Evolutionary conservation across 1,284 basidiomycete genomes (phyloP), one percentile per base, ranked within the genome.

Genomic region (Cutaneotrichosporon daszewskae): DNA sequence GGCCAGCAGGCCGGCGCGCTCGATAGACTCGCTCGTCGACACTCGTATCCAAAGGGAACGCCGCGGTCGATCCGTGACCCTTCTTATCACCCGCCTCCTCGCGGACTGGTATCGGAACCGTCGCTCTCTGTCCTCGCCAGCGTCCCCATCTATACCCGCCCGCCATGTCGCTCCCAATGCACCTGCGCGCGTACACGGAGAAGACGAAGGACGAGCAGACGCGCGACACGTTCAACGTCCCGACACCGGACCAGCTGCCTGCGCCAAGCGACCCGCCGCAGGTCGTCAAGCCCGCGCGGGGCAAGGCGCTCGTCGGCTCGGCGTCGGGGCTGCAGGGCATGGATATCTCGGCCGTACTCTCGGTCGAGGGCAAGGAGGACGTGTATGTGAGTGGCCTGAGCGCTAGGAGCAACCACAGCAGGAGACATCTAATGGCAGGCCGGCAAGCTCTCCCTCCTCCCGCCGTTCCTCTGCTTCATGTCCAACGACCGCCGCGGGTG

Each of bases 401-500:
- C n/a, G n/a, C n/a, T 26, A 8, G 25, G 25, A 26, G 9, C 26
- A 26, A 31, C 29, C 10, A 32, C 31, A 16, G 31, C 31, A 16
- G 31, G 14, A 26, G 25, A 26, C 9, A 8, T 26, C 9, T 9
- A 8, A 26, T 26, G 25, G 25, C 59, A 95, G 91, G 84, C 88
- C 35, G 95, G 95, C 37, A 87, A 90, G 62, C 74, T 98, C 34
- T 81, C 92, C 58, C 77, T 99, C 29, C 79, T 95, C 37, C 81
- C 88, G 19, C 88, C 90, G 1, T 98, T 89, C 71, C 76, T 98
- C 11, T 83, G 87, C 42, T 99, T 98, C 72, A 76, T 83, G 22
- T 95, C 90, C 9, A 74, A 95, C 29, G 94, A 97, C 67, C 83
- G 86, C 63, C 87, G 89, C 62, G 91, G 87, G 20, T 91, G 92